These are phyloP conservation scores for Dipteronia sinensis DNA, from an alignment of 345 rosid species.

Conservation along the genomic window DNA sequence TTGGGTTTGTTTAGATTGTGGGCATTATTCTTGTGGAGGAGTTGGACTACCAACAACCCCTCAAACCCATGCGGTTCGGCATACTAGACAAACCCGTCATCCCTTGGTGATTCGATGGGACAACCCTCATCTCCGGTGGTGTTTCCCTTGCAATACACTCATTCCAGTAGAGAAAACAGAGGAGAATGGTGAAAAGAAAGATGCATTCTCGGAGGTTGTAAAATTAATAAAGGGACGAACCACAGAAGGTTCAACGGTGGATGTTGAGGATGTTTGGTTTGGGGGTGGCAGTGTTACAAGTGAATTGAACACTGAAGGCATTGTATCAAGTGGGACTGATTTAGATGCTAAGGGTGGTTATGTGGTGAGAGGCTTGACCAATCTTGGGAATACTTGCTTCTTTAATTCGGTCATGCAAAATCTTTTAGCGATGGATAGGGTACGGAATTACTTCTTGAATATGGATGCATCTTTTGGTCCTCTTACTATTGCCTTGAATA, in stretches of 20 bases:
- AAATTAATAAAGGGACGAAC: conserved; percentile 62
- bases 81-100: conserved; percentile 65
- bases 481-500: conserved; percentile 67
- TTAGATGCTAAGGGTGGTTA: conserved; percentile 53
- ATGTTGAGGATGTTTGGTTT: conserved; percentile 61
- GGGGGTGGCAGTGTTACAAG: conserved; percentile 60
- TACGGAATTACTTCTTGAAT: conserved; percentile 58
- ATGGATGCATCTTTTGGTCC: conserved; percentile 56
- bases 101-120: conserved; percentile 78
- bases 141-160: conserved; percentile 67
- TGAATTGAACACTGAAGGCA: conserved; percentile 43
- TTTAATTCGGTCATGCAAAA: conserved; percentile 96
- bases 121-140: conserved; percentile 82
- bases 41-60: conserved; percentile 80
- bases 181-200: conserved; percentile 58
- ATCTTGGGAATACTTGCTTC: conserved; percentile 98
- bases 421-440: conserved; percentile 65
- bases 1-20: conserved; percentile 97
- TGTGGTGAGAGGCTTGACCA: conserved; percentile 75
- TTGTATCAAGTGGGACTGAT: conserved; percentile 30
- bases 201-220: conserved; percentile 50
- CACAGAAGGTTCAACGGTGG: conserved; percentile 37
- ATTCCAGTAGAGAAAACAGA: conserved; percentile 71
- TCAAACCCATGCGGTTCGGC: conserved; percentile 77
- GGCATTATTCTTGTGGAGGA: conserved; percentile 86